These are phyloP conservation scores for Rhizopogon salebrosus DNA, from an alignment of 768 basidiomycete species.

Conservation along the genomic window DNA sequence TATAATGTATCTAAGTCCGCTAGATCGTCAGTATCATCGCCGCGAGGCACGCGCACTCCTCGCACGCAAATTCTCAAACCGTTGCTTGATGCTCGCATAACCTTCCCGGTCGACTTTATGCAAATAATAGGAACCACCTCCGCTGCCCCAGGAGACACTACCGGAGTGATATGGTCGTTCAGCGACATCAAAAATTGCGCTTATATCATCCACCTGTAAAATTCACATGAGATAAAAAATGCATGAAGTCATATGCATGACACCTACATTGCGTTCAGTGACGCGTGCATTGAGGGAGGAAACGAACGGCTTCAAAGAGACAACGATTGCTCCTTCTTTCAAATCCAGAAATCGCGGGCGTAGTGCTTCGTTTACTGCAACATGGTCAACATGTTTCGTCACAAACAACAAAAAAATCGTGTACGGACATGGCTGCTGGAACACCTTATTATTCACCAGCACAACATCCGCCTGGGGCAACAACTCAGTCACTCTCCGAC, in stretches of 20 bases:
- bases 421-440: slow-evolving; percentile 63
- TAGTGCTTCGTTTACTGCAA: slow-evolving; percentile 78
- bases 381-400: slow-evolving; percentile 1
- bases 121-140: slow-evolving; percentile 65
- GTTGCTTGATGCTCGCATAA: slow-evolving; percentile 54
- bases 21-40: slow-evolving; percentile 10
- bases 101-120: slow-evolving; percentile 74
- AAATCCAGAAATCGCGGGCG: slow-evolving; percentile 89
- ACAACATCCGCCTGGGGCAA: slow-evolving; percentile 86
- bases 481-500: slow-evolving; percentile 59
- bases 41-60: slow-evolving; percentile 19
- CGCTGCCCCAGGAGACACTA: slow-evolving; percentile 77
- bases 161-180: slow-evolving; percentile 65
- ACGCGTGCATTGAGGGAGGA: slow-evolving; percentile 65
- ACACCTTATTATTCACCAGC: slow-evolving; percentile 85
- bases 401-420: background rate
- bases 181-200: slow-evolving; percentile 75
- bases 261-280: slow-evolving; percentile 75
- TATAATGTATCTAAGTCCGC: background rate
- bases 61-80: slow-evolving; percentile 47
- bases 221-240: slow-evolving; percentile 2
- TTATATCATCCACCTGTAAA: slow-evolving; percentile 66
- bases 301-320: slow-evolving; percentile 85
- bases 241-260: background rate
- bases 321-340: slow-evolving; percentile 86